Conservation (phyloP, 2,329 filamentous ascomycete species). For the Exophiala bonariae region DNA sequence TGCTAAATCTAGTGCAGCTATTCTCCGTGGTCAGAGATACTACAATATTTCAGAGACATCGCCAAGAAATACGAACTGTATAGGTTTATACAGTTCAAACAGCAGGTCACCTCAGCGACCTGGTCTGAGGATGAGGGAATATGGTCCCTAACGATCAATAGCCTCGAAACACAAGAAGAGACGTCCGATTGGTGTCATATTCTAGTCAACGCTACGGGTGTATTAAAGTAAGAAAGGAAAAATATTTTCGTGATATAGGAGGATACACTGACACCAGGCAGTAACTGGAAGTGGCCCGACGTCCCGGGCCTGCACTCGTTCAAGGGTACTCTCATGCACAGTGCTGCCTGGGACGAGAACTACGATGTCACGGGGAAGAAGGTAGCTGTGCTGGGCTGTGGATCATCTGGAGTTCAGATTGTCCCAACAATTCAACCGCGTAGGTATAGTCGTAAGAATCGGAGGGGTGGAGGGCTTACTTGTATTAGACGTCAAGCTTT, state of each 20-base stretch:
- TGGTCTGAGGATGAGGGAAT: constrained; percentile 31
- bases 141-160: constrained; percentile 23
- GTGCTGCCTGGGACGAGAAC: constrained; percentile 55
- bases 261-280: too few relatives aligned
- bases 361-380: constrained; percentile 50
- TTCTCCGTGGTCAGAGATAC: too few relatives aligned
- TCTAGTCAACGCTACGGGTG: constrained; percentile 29
- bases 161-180: constrained; percentile 41
- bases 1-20: too few relatives aligned
- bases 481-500: too few relatives aligned
- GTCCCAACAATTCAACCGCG: constrained; percentile 43
- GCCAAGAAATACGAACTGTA: constrained; percentile 26
- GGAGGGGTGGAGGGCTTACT: too few relatives aligned
- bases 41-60: constrained; percentile 30
- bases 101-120: constrained; percentile 27
- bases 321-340: constrained; percentile 55
- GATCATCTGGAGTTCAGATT: constrained; percentile 57
- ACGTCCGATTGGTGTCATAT: constrained; percentile 52
- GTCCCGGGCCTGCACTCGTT: constrained; percentile 55
- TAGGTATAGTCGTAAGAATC: too few relatives aligned
- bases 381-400: constrained; percentile 56
- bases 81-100: constrained; percentile 28
- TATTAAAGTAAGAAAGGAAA: too few relatives aligned
- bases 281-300: constrained; percentile 53
- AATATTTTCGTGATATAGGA: too few relatives aligned